Evolutionary conservation across 208 protist genomes (phyloP).

Genomic region (Trypanosoma conorhini): DNA sequence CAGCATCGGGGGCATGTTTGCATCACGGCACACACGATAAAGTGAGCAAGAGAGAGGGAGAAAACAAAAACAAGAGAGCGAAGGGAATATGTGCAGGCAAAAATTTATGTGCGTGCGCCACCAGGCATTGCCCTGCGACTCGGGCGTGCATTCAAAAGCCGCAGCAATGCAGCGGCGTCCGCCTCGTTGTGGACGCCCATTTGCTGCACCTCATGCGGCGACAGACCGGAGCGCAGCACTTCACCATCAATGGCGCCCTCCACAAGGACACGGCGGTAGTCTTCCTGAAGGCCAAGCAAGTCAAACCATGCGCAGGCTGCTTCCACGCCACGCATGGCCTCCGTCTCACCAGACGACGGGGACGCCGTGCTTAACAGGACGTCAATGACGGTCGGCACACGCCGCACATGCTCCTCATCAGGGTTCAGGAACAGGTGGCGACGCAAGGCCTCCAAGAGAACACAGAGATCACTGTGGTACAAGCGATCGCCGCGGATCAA

Average conservation of each 20-base stretch:
- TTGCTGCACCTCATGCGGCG: slow-evolving; percentile 6
- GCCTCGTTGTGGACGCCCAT: slow-evolving; percentile 8
- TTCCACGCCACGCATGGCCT: background rate
- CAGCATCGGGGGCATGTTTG: background rate
- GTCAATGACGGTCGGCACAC: background rate
- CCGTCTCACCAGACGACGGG: background rate
- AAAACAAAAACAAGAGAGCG: background rate
- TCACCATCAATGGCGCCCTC: slow-evolving; percentile 19
- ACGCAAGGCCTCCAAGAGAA: slow-evolving; percentile 14
- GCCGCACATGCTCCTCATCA: background rate
- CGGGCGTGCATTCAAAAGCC: background rate
- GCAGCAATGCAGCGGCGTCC: slow-evolving; percentile 3
- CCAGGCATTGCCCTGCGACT: background rate
- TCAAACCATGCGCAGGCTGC: slow-evolving; percentile 17
- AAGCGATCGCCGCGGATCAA: slow-evolving; percentile 20
- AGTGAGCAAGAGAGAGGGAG: background rate
- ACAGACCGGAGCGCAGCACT: slow-evolving; percentile 19
- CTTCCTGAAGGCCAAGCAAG: slow-evolving; percentile 7
- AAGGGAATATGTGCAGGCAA: background rate
- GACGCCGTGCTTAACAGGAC: slow-evolving; percentile 11
- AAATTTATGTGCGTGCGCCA: background rate
- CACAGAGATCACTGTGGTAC: slow-evolving; percentile 14
- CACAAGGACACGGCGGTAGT: slow-evolving; percentile 6
- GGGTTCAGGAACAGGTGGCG: background rate
- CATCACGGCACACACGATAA: background rate